These are phyloP conservation scores for Batkoa obscura DNA, from an alignment of 371 early-diverging fungal species.

Conservation along the genomic window DNA sequence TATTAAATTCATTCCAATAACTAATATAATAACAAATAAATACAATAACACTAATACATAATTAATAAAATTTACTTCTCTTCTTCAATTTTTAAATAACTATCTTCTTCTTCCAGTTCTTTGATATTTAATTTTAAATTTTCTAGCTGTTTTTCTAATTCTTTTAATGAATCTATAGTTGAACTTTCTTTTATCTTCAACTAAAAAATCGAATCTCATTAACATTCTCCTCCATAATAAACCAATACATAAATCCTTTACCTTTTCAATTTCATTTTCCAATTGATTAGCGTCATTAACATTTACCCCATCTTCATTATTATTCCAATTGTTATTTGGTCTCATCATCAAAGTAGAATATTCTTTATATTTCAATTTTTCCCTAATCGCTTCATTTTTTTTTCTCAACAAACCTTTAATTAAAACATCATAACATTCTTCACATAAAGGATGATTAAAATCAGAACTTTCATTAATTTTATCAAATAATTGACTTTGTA, in stretches of 20 bases:
- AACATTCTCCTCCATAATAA: background rate
- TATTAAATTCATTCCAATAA: constrained; percentile 59
- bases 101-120: constrained; percentile 32
- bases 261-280: constrained; percentile 23
- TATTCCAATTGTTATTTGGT: constrained; percentile 25
- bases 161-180: constrained; percentile 25
- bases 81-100: constrained; percentile 40
- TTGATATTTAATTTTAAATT: constrained; percentile 31
- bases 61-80: constrained; percentile 17
- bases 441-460: constrained; percentile 72
- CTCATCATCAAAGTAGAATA: too few species aligned
- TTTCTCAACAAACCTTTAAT: constrained; percentile 44
- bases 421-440: constrained; percentile 69
- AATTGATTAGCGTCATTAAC: constrained; percentile 21
- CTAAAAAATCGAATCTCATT: constrained; percentile 5
- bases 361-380: constrained; percentile 55
- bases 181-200: constrained; percentile 28
- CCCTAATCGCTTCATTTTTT: constrained; percentile 39
- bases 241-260: too few species aligned
- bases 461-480: constrained; percentile 45
- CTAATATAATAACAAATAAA: too few species aligned
- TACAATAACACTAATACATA: background rate
- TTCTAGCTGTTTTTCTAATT: constrained; percentile 36
- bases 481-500: constrained; percentile 44
- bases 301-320: constrained; percentile 27